Evolutionary conservation across 2,329 filamentous ascomycete species (phyloP), one percentile per base, ranked within the genome.

Genomic region (Ophiostoma sp.): DNA sequence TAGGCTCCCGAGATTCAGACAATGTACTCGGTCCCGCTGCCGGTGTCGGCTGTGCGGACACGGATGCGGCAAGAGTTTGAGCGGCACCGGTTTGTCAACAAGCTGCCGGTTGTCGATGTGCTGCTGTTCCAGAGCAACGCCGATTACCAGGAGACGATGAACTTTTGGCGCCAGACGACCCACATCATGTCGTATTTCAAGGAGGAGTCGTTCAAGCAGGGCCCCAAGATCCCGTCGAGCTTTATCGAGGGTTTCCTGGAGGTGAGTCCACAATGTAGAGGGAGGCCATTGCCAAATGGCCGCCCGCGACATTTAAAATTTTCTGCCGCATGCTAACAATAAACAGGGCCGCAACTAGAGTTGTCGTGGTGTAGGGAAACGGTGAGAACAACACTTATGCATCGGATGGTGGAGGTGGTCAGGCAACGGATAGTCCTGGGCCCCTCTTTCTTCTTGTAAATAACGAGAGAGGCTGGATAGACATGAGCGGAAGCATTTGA

Each of bases 161-260:
- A 99, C 86, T 99, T 93, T 88, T 99, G 96, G 96, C 97, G 98
- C 85, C 96, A 99, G 84, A 88, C 95, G 75, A 93, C 93, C 76
- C 96, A 99, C 82, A 89, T 99, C 78, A 94, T 99, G 89, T 94
- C 96, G 79, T 99, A 97, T 84, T 99, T 98, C 88, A 91, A 95
- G 81, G 88, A 91, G 79, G 95, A 98, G 83, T 89, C 87, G 83
- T 89, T 89, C 81, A 85, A 93, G 90, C 86, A 93, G 90, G 82
- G 92, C 87, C 82, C 93, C 78, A 90, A 89, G 81, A 84, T 98
- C 83, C 95, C 95, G 52, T 90, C 90, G 79, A 96, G 89, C 86
- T 99, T 99, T 85, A 97, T 99, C 85, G 88, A 91, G 78, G 94
- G 94, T 69, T 99, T 99, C 86, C 86, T 99, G 79, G 94, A 98